These are phyloP conservation scores for Termitomyces sp. DNA, from an alignment of 768 basidiomycete species.

Conservation along the genomic window DNA sequence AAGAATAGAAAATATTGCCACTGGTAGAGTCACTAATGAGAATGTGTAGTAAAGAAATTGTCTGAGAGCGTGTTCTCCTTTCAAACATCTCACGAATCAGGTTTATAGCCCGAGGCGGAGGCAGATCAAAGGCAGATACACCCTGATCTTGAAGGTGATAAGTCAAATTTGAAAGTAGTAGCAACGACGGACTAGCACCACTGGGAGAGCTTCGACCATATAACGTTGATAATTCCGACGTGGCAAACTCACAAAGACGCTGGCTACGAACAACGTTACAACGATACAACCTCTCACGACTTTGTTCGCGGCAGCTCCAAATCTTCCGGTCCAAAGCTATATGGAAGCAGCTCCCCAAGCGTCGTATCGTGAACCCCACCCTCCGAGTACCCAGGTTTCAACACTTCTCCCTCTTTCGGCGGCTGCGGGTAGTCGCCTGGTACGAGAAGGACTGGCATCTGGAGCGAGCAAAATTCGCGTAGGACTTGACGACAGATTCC, in stretches of 20 bases:
- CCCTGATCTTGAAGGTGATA: background rate
- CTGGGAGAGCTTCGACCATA: background rate
- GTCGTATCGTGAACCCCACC: conserved; percentile 62
- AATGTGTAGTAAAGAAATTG: background rate
- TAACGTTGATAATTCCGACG: background rate
- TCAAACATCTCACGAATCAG: background rate
- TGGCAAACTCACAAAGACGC: background rate
- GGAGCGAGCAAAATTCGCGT: conserved; percentile 76
- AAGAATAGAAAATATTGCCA: background rate
- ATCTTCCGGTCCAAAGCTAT: conserved; percentile 89
- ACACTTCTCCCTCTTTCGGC: conserved; percentile 26
- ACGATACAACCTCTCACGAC: background rate
- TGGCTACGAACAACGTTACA: background rate
- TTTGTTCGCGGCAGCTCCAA: conserved; percentile 46
- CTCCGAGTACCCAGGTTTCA: conserved; percentile 38
- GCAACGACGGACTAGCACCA: background rate
- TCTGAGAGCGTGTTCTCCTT: background rate
- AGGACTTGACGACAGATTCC: conserved; percentile 92
- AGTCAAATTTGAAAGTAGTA: too few relatives aligned
- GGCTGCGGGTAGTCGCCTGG: conserved; percentile 56
- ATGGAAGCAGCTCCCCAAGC: conserved; percentile 70
- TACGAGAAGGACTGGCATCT: conserved; percentile 71
- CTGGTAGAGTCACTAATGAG: background rate
- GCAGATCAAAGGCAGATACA: background rate
- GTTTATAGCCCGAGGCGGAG: background rate